Evolutionary conservation across 1,284 basidiomycete species (phyloP).

Genomic region (Puccinia polysora): DNA sequence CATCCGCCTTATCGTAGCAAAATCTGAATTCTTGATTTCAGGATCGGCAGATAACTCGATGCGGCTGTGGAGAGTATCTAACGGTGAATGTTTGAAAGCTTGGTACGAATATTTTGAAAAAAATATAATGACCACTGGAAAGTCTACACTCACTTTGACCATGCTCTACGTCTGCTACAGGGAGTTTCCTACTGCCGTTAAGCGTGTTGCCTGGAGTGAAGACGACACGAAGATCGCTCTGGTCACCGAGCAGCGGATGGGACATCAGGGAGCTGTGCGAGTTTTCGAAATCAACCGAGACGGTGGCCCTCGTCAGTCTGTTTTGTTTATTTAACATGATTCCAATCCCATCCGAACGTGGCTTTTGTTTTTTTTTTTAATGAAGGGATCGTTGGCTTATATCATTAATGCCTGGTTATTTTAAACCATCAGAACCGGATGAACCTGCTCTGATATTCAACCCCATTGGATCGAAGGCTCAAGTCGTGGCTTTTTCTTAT

Average conservation of each 20-base stretch:
- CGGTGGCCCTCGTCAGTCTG: slow-evolving; percentile 59
- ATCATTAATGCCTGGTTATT: too few species aligned
- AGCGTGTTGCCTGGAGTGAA: slow-evolving; percentile 84
- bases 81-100: slow-evolving; percentile 68
- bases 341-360: not conserved
- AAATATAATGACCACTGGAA: not conserved
- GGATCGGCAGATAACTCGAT: slow-evolving; percentile 83
- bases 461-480: slow-evolving; percentile 88
- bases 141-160: slow-evolving; percentile 53
- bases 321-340: too few species aligned
- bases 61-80: slow-evolving; percentile 82
- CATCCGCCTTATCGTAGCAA: slow-evolving; percentile 58
- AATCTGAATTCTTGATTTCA: slow-evolving; percentile 79
- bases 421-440: slow-evolving; percentile 66
- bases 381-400: too few species aligned
- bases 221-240: slow-evolving; percentile 80
- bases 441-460: slow-evolving; percentile 75
- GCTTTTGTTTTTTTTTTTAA: not conserved
- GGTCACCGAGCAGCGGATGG: slow-evolving; percentile 96
- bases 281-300: slow-evolving; percentile 82
- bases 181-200: slow-evolving; percentile 98
- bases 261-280: slow-evolving; percentile 72
- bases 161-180: slow-evolving; percentile 57
- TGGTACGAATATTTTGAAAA: slow-evolving; percentile 14
- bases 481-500: slow-evolving; percentile 84